Conservation (phyloP, 306 rosid species). For the Ceratonia siliqua region DNA sequence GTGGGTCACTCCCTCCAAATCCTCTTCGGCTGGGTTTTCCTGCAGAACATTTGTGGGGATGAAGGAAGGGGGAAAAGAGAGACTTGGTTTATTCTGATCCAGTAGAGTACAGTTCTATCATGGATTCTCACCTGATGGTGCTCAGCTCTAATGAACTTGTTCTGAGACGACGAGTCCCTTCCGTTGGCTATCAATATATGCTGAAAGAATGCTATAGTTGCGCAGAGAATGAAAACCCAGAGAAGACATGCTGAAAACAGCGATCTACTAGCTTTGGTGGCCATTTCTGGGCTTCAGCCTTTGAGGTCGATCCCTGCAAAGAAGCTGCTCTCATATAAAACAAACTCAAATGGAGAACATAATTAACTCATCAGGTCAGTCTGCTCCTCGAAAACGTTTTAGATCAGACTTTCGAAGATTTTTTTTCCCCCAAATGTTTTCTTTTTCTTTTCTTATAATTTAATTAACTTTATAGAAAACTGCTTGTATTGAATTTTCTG, state of each 20-base stretch:
- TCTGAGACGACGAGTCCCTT: neutral
- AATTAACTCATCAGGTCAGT: neutral
- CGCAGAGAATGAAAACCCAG: slow-evolving; percentile 34
- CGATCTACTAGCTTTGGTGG: neutral
- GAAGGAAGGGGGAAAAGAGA: neutral
- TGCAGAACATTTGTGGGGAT: neutral
- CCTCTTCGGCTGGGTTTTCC: slow-evolving; percentile 34
- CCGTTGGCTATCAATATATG: slow-evolving; percentile 39
- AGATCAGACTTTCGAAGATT: neutral
- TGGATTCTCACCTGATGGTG: neutral
- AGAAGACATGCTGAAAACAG: slow-evolving; percentile 1
- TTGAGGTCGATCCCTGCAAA: neutral
- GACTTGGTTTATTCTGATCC: slow-evolving; percentile 9
- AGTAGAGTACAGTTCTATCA: neutral
- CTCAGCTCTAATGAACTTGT: neutral
- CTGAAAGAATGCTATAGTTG: slow-evolving; percentile 49
- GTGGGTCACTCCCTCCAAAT: slow-evolving; percentile 47
- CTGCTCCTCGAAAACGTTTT: neutral
- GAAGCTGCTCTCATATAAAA: neutral
- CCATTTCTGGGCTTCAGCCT: slow-evolving; percentile 3
- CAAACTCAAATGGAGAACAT: neutral
- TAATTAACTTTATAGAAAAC: too few species aligned
- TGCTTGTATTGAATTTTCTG: too few species aligned
- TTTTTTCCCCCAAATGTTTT: too few species aligned
- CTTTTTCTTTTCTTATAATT: too few species aligned